phyloP scores from a whole-genome alignment of 2,329 filamentous ascomycete species.

The Teratosphaeria zuluensis region DNA sequence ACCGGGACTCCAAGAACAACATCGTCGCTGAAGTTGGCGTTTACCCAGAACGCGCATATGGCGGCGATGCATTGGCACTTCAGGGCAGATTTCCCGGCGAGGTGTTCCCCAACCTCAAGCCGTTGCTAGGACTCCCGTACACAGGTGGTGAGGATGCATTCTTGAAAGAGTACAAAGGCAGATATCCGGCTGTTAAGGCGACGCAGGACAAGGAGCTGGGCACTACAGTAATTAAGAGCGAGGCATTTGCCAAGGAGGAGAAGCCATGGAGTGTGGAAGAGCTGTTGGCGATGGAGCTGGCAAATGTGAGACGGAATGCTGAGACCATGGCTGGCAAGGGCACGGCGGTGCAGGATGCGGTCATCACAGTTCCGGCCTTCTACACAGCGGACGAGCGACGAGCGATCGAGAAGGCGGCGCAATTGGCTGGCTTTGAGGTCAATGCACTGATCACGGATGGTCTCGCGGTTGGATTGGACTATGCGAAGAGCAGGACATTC shows the following conservation, averaged over 20 bases:
- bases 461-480: slow-evolving; percentile 86
- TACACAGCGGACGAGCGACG: slow-evolving; percentile 86
- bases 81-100: slow-evolving; percentile 82
- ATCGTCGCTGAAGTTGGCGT: slow-evolving; percentile 36
- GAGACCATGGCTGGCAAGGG: slow-evolving; percentile 71
- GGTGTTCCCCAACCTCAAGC: slow-evolving; percentile 90
- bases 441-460: slow-evolving; percentile 81
- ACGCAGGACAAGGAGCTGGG: slow-evolving; percentile 49
- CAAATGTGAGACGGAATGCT: slow-evolving; percentile 83
- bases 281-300: slow-evolving; percentile 88
- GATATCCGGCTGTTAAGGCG: slow-evolving; percentile 71
- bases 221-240: slow-evolving; percentile 76
- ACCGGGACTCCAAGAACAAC: slow-evolving; percentile 48
- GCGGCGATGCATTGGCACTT: slow-evolving; percentile 81
- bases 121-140: slow-evolving; percentile 62
- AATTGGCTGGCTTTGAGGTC: slow-evolving; percentile 79
- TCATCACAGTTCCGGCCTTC: slow-evolving; percentile 83
- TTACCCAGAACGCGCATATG: slow-evolving; percentile 85
- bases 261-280: slow-evolving; percentile 71
- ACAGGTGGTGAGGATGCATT: slow-evolving; percentile 43
- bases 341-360: slow-evolving; percentile 64
- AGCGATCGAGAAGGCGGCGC: slow-evolving; percentile 72
- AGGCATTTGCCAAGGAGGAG: slow-evolving; percentile 58
- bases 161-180: slow-evolving; percentile 59
- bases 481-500: slow-evolving; percentile 84